Percentiles rank a stretch among this genome's conserved stretches.
These are phyloP conservation scores for Tricladium varicosporioides DNA, from an alignment of 2,329 filamentous ascomycete genomes.

Conservation along the genomic window DNA sequence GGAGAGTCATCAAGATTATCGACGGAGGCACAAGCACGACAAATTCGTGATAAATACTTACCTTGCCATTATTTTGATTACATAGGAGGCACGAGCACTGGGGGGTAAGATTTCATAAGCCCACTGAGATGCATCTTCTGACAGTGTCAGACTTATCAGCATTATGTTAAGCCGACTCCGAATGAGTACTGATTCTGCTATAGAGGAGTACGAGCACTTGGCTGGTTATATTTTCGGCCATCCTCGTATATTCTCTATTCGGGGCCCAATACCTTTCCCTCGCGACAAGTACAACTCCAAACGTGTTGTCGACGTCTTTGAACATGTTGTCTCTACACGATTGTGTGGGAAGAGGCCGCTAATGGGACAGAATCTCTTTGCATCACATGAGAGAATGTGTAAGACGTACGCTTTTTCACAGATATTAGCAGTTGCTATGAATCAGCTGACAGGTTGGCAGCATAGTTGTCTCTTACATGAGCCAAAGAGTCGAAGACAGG, in stretches of 20 bases:
- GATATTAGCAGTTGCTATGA: too few species aligned
- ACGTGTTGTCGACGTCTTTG: background rate
- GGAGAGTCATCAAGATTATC: background rate
- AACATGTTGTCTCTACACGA: too few species aligned
- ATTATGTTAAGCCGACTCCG: background rate
- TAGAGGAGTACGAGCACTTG: background rate
- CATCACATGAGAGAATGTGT: too few species aligned
- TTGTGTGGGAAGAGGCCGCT: too few species aligned
- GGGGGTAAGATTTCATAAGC: background rate
- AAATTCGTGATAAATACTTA: background rate
- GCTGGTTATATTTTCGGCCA: background rate
- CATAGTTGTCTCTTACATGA: too few species aligned
- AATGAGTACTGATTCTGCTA: background rate
- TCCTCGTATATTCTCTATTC: too few species aligned
- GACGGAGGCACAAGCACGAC: background rate
- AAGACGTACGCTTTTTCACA: too few species aligned
- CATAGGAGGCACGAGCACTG: background rate
- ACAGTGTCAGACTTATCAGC: background rate
- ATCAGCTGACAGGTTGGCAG: too few species aligned
- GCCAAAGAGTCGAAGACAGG: too few species aligned
- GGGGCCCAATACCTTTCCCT: too few species aligned
- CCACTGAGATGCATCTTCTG: background rate
- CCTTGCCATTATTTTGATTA: background rate
- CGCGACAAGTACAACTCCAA: background rate
- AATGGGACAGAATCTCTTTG: too few species aligned